phyloP scores from a whole-genome alignment of 768 basidiomycete species.

The Lentinus tigrinus region DNA sequence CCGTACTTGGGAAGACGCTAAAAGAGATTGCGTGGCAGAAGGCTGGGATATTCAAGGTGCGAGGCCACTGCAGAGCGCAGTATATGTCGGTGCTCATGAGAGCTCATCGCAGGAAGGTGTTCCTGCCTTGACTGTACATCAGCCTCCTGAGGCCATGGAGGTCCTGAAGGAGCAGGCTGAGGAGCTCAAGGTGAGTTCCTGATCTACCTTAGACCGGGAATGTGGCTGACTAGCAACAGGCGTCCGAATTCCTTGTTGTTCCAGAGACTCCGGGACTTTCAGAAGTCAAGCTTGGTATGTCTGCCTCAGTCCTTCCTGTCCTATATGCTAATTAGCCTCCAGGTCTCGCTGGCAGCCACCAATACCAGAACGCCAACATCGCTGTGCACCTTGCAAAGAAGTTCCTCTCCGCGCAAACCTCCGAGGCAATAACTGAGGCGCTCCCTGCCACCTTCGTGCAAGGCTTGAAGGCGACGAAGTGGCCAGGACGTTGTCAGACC shows the following conservation, averaged over 20 bases:
- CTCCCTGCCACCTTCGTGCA: constrained; percentile 55
- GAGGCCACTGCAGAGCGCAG: background rate
- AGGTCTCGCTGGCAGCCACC: constrained; percentile 88
- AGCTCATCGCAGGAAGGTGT: constrained; percentile 56
- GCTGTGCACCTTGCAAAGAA: constrained; percentile 70
- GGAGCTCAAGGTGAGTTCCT: constrained; percentile 55
- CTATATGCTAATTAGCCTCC: constrained; percentile 1
- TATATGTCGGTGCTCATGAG: background rate
- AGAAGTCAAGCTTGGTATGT: constrained; percentile 60
- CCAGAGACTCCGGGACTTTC: constrained; percentile 49
- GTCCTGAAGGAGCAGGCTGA: constrained; percentile 67
- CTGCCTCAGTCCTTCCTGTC: background rate
- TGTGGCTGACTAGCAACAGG: constrained; percentile 37
- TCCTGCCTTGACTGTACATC: constrained; percentile 82
- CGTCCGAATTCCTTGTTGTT: constrained; percentile 68
- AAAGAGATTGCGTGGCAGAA: constrained; percentile 93
- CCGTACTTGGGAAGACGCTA: constrained; percentile 84
- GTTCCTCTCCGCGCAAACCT: constrained; percentile 50
- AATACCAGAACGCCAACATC: constrained; percentile 83
- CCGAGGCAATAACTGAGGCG: constrained; percentile 24
- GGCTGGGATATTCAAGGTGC: constrained; percentile 92
- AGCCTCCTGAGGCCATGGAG: constrained; percentile 64
- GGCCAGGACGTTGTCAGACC: constrained; percentile 95
- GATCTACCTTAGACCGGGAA: background rate
- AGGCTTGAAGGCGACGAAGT: constrained; percentile 69